Percentiles rank a stretch among this genome's conserved stretches.
Conservation (phyloP, 441 rosid species). For the Euphorbia schlechtendalii region DNA sequence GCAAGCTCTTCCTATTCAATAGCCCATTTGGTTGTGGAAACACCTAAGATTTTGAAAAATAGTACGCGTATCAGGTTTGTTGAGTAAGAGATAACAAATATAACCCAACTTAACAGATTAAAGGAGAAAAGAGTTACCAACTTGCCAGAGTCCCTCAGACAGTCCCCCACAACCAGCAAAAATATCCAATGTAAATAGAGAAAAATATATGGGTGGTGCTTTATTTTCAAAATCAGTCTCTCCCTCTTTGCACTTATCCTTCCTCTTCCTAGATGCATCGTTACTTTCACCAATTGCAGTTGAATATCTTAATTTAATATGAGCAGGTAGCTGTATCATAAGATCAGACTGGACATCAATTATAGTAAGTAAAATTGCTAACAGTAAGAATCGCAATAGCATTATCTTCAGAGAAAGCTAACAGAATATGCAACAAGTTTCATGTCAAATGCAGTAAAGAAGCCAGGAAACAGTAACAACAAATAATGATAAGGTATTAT, state of each 20-base stretch:
- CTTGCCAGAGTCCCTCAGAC: conserved; percentile 67
- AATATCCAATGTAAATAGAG: conserved; percentile 68
- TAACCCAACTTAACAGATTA: neutral
- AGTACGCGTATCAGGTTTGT: conserved; percentile 7
- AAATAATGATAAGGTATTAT: too few relatives aligned
- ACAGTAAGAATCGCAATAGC: too few relatives aligned
- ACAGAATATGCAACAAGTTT: too few relatives aligned
- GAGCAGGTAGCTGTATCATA: conserved; percentile 53
- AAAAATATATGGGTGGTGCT: conserved; percentile 27
- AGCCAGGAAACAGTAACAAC: too few relatives aligned
- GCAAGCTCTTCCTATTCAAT: too few relatives aligned
- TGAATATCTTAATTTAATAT: conserved; percentile 48
- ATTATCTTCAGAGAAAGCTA: too few relatives aligned
- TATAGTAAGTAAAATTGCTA: too few relatives aligned
- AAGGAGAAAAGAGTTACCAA: conserved; percentile 38
- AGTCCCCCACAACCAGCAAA: conserved; percentile 98
- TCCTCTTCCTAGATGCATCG: conserved; percentile 57
- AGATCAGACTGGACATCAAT: conserved; percentile 5
- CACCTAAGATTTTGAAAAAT: too few relatives aligned
- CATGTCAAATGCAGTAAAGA: too few relatives aligned
- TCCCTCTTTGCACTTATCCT: conserved; percentile 68
- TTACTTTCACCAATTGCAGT: conserved; percentile 34
- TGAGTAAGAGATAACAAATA: conserved; percentile 8
- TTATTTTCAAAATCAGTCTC: conserved; percentile 39
- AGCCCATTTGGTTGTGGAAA: too few relatives aligned